Base-by-base conservation (phyloP, 2,329 filamentous ascomycete genomes). In the Verticillium albo-atrum region DNA sequence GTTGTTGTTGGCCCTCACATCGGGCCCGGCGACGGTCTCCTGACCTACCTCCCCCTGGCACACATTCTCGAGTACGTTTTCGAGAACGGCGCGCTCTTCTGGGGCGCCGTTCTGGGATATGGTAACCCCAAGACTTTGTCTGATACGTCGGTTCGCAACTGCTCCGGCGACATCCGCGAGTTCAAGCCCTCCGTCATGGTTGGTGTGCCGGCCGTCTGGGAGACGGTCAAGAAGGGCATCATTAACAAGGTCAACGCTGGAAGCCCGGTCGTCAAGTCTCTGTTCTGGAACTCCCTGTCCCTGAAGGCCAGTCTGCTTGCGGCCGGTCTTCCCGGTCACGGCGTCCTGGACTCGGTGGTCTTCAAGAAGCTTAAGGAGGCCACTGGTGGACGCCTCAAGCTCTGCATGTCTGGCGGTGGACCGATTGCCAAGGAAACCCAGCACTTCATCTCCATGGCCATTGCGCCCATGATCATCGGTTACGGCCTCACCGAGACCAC, bases 331-430 rank as follows among this genome's bases (percentile, higher is more conserved):
- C 86, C 86, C 2, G 90, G 90, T 58, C 81, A 85, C 26, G 85
- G 83, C 59, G 66, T 95, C 52, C 78, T 96, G 55, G 92, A 96
- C 68, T 82, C 87, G 1, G 76, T 96, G 3, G 89, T 96, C 10
- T 96, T 96, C 81, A 93, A 91, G 78, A 96, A 96, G 80, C 84
- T 96, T 72, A 93, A 92, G 77, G 91, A 95, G 68, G 91, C 91
- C 15, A 96, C 92, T 3, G 92, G 92, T 71, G 92, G 92, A 56
- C 83, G 84, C 61, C 79, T 96, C 64, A 88, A 91, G 68, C 85
- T 96, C 56, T 89, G 89, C 77, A 82, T 96, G 85, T 95, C 92
- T 72, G 92, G 92, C 61, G 92, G 91, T 71, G 92, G 92, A 1
- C 91, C 92, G 5, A 84, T 96, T 52, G 85, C 91, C 30, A 91